phyloP scores from a whole-genome alignment of 768 basidiomycete species.

The Jaapia argillacea region DNA sequence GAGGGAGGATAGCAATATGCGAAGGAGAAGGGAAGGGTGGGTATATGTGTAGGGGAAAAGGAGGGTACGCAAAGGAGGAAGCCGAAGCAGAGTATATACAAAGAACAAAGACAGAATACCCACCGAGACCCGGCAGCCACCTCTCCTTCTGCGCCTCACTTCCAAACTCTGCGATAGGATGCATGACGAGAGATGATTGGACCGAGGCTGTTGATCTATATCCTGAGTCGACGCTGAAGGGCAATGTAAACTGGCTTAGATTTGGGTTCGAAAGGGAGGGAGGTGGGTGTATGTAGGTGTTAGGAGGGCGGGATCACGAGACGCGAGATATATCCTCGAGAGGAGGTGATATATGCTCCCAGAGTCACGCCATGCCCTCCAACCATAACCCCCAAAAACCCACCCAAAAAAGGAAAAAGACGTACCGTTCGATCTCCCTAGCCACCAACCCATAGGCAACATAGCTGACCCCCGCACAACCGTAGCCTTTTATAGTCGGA shows the following conservation, averaged over 20 bases:
- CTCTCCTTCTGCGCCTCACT: slow-evolving; percentile 84
- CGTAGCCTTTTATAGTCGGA: slow-evolving; percentile 90
- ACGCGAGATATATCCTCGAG: not conserved
- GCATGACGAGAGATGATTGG: slow-evolving; percentile 95
- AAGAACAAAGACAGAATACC: no score
- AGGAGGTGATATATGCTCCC: not conserved
- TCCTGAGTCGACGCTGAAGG: slow-evolving; percentile 80
- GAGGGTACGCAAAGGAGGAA: not conserved
- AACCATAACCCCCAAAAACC: no score
- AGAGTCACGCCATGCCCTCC: no score
- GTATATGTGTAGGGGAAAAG: not conserved
- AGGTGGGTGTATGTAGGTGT: not conserved
- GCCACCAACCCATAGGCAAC: slow-evolving; percentile 94
- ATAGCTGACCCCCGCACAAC: slow-evolving; percentile 84
- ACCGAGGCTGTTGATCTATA: slow-evolving; percentile 94
- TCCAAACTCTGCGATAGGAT: slow-evolving; percentile 85
- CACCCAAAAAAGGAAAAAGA: not conserved
- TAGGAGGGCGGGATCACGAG: not conserved
- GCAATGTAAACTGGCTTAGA: not conserved
- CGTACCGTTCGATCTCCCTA: slow-evolving; percentile 83
- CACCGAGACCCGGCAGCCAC: slow-evolving; percentile 79
- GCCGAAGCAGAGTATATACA: slow-evolving; percentile 30
- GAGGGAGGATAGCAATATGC: no score
- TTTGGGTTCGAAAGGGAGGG: not conserved
- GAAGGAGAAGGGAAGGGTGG: not conserved